phyloP scores from a whole-genome alignment of 1,284 basidiomycete species.

The Sanghuangporus weigelae region DNA sequence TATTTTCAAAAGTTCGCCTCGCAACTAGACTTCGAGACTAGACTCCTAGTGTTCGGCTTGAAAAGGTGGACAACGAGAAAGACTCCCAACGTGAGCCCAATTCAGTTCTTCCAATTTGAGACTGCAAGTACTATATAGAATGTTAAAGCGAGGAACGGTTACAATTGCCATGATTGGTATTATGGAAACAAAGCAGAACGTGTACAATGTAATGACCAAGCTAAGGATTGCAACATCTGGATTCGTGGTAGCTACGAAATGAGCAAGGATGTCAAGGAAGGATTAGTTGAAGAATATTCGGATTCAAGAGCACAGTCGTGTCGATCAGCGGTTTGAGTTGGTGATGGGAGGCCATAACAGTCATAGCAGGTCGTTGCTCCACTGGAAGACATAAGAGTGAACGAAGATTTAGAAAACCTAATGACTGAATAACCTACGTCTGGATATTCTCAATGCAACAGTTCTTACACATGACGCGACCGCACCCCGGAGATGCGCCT shows the following conservation, averaged over 20 bases:
- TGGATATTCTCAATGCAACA: conserved; percentile 29
- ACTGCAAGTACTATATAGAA: neutral
- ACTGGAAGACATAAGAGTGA: conserved; percentile 6
- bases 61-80: too few species aligned
- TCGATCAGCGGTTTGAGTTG: neutral
- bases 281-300: conserved; percentile 1
- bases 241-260: neutral
- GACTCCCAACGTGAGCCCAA: too few species aligned
- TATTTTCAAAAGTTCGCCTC: too few species aligned
- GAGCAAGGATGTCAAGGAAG: conserved; percentile 7
- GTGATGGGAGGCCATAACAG: conserved; percentile 19
- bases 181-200: neutral
- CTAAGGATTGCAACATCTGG: neutral
- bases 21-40: too few species aligned
- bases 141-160: neutral
- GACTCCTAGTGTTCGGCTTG: too few species aligned
- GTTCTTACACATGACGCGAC: conserved; percentile 27
- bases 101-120: neutral
- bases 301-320: neutral
- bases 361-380: conserved; percentile 20
- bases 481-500: conserved; percentile 25
- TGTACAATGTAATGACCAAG: neutral
- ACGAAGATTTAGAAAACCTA: conserved; percentile 14
- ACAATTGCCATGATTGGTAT: too few species aligned
- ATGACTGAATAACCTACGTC: conserved; percentile 23